Evolutionary conservation across 345 rosid genomes (phyloP).

Genomic region (Xanthoceras sorbifolium): DNA sequence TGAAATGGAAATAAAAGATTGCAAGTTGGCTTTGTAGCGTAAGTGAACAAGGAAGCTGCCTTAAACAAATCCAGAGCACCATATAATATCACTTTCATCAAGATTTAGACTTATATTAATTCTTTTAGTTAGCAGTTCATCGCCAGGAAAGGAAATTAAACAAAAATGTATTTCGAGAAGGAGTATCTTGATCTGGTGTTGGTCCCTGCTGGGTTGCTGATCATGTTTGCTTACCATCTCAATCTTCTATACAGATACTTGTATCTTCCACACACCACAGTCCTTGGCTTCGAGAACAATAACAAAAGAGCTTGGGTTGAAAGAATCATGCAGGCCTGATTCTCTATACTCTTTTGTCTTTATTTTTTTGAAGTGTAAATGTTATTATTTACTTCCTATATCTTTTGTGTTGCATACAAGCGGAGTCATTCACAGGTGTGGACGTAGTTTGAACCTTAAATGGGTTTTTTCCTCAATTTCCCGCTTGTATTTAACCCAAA

Average conservation of each 20-base stretch:
- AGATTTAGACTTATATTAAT: neutral
- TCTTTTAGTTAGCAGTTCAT: neutral
- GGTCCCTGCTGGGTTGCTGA: conserved; percentile 60
- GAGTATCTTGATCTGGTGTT: conserved; percentile 66
- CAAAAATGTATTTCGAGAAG: conserved; percentile 44
- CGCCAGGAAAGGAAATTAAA: neutral
- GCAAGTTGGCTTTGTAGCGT: conserved; percentile 23
- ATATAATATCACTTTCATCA: neutral
- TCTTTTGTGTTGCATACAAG: too few relatives aligned
- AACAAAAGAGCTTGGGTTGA: conserved; percentile 81
- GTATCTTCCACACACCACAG: conserved; percentile 59
- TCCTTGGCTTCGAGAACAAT: conserved; percentile 64
- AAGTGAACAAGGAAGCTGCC: conserved; percentile 9
- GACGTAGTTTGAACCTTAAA: too few relatives aligned
- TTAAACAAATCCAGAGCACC: neutral
- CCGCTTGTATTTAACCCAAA: too few relatives aligned
- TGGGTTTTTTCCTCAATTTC: too few relatives aligned
- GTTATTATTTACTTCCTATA: too few relatives aligned
- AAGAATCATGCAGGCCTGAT: conserved; percentile 56
- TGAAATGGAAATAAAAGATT: conserved; percentile 5
- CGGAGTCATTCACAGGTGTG: too few relatives aligned
- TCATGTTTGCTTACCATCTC: conserved; percentile 65
- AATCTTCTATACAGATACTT: conserved; percentile 60
- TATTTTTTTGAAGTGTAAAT: too few relatives aligned
- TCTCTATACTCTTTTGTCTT: neutral